Base-by-base conservation (phyloP, 2,329 filamentous ascomycete genomes). In the Akanthomyces muscarius region DNA sequence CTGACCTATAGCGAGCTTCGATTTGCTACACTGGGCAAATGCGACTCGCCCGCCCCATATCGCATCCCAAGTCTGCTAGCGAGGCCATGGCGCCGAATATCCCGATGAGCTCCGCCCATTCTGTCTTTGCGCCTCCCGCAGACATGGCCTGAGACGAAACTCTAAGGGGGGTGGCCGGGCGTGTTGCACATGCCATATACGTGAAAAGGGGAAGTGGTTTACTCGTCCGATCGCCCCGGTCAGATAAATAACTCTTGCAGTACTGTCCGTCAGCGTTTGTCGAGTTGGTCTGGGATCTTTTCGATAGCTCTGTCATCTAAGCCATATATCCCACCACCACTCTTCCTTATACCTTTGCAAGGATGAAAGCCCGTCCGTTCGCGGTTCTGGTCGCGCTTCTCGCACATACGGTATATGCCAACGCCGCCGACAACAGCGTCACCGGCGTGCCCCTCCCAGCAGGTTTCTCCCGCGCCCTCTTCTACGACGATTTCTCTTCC, bases 401-500 rank as follows among this genome's bases (percentile, higher is more conserved):
- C 4, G 45, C 25, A 10, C 3, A 45, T 7, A 2, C 23, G 1
- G 48, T 45, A 2, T 23, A 33, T 25, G 52, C 61, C 23, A 51
- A 48, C 14, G 52, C 52, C 11, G 59, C 50, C 41, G 51, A 56
- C 44, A 44, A 16, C 4, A 45, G 44, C 21, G 23, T 57, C 38
- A 13, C 14, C 6, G 53, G 45, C 45, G 52, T 51, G 5, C 18
- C 42, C 5, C n/a, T 66, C 2, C 66, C 69, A 3, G 8, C 48
- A 0, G 70, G 69, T 53, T 71, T 65, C 66, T 56, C 55, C 4
- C 64, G 61, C 18, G 63, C 65, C 42, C 63, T 72, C 64, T 73
- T 73, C 62, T 69, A 70, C 61, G 71, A 73, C 52, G 68, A 73
- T 65, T 73, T 73, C 59, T 65, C 65, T 6, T 28, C 14, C 25